Evolutionary conservation across 1,284 basidiomycete genomes (phyloP), one percentile per base, ranked within the genome.

Genomic region (Sanghuangporus sanghuang): DNA sequence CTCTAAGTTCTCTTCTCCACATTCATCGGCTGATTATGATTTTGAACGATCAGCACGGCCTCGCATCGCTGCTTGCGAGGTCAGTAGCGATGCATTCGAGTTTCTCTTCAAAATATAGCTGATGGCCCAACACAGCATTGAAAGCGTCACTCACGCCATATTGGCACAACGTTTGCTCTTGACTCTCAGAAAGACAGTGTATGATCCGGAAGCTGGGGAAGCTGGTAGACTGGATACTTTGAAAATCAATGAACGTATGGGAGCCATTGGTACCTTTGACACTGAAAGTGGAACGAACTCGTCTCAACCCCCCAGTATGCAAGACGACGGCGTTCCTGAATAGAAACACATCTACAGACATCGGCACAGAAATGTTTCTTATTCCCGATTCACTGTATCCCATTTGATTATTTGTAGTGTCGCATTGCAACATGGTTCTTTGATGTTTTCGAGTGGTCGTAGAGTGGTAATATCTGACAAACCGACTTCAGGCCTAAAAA

Each of bases 141-240:
- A 61, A 35, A 35, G 59, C 3, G 59, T 61, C 40, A 38, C 42
- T 21, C 59, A 61, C 36, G 44, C 59, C 16, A 32, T 61, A 32
- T 35, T 61, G 7, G 54, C 59, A 44, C 50, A 36, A n/a, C 49
- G 59, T 6, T 46, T 61, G 18, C 49, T 61, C 11, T 50, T 61
- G 21, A 61, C 16, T 18, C 49, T 61, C 6, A 38, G 52, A 11
- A 61, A 23, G 9, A 23, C 39, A 2, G 27, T 23, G 14, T 23
- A 8, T 56, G 35, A 6, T 32, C 35, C 39, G 39, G 54, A 38
- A 38, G 21, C 35, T 23, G 32, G n/a, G 11, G 18, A 21, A 56
- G 16, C 14, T 9, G 54, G n/a, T 6, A 38, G 35, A 36, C n/a
- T 56, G 39, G 54, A 56, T 6, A 56, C 27, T 12, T 32, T 56